phyloP scores from a whole-genome alignment of 2,329 filamentous ascomycete species.

The Penicillium sp. region DNA sequence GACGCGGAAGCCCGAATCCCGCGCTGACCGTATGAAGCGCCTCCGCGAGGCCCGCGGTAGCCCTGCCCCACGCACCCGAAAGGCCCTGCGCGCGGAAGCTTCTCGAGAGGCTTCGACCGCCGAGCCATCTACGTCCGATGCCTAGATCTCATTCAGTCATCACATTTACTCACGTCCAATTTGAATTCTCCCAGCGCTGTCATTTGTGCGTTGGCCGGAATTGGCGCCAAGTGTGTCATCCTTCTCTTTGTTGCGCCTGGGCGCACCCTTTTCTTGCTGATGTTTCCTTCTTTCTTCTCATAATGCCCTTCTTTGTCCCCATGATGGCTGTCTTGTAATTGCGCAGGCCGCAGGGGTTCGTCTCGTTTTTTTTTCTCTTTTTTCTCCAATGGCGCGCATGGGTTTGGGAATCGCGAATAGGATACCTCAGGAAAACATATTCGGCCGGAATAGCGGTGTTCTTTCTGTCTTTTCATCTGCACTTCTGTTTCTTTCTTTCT shows the following conservation, averaged over 20 bases:
- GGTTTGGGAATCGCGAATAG: constrained; percentile 9
- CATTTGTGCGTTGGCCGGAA: background rate
- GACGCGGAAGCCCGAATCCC: background rate
- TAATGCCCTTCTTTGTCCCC: background rate
- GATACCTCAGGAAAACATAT: constrained; percentile 6
- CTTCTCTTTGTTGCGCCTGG: background rate
- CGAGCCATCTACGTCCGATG: background rate
- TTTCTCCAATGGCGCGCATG: background rate
- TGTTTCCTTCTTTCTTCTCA: background rate
- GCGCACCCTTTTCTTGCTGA: background rate
- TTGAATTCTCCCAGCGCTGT: background rate
- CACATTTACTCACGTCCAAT: background rate
- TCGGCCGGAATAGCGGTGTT: constrained; percentile 9
- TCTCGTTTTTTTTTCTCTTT: background rate
- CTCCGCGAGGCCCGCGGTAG: constrained; percentile 1
- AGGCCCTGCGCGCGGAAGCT: background rate
- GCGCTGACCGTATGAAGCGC: constrained; percentile 1
- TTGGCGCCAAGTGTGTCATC: background rate
- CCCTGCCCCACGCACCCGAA: constrained; percentile 1
- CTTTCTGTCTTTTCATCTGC: background rate
- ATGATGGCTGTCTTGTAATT: constrained; percentile 9
- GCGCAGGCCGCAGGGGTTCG: background rate
- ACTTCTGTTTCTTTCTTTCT: background rate
- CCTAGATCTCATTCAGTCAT: background rate
- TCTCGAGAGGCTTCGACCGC: background rate